phyloP scores from a whole-genome alignment of 2,329 filamentous ascomycete genomes.

The Pseudocercospora eumusae region DNA sequence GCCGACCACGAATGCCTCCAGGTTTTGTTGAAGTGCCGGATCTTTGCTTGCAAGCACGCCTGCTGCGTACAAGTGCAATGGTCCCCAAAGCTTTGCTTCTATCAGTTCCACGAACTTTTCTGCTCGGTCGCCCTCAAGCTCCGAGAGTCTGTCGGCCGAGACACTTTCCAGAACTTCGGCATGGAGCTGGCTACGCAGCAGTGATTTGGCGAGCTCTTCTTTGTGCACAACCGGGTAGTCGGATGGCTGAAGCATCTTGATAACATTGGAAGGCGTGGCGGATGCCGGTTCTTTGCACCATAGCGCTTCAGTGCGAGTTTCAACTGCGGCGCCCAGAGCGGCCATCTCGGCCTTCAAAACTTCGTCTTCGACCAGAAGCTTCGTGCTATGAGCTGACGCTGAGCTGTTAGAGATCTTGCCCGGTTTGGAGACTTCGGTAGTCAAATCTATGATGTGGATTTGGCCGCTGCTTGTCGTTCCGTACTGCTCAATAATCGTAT shows the following conservation, averaged over 20 bases:
- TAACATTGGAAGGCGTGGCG: constrained; percentile 16
- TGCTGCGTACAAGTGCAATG: constrained; percentile 34
- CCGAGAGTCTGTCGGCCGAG: constrained; percentile 18
- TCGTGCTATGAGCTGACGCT: constrained; percentile 3
- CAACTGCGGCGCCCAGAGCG: constrained; percentile 13
- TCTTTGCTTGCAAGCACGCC: constrained; percentile 33
- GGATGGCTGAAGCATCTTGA: constrained; percentile 16
- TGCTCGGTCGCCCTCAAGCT: constrained; percentile 23
- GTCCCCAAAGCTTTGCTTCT: constrained; percentile 28
- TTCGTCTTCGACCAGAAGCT: constrained; percentile 12
- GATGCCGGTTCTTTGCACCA: constrained; percentile 20
- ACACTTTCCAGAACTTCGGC: constrained; percentile 24
- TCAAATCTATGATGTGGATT: constrained; percentile 11
- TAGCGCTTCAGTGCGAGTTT: constrained; percentile 15
- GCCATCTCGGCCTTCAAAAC: constrained; percentile 17
- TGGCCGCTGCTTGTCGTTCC: not conserved
- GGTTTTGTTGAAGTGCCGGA: constrained; percentile 32
- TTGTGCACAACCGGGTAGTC: constrained; percentile 12
- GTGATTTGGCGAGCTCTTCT: constrained; percentile 23
- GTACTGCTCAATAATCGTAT: constrained; percentile 16
- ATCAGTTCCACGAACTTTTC: constrained; percentile 24
- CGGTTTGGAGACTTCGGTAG: constrained; percentile 6
- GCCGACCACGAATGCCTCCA: constrained; percentile 32
- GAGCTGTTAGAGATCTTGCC: constrained; percentile 2
- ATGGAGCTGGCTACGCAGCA: constrained; percentile 21